These are phyloP conservation scores for Hypholoma fasciculare DNA, from an alignment of 768 basidiomycete species.

Conservation along the genomic window DNA sequence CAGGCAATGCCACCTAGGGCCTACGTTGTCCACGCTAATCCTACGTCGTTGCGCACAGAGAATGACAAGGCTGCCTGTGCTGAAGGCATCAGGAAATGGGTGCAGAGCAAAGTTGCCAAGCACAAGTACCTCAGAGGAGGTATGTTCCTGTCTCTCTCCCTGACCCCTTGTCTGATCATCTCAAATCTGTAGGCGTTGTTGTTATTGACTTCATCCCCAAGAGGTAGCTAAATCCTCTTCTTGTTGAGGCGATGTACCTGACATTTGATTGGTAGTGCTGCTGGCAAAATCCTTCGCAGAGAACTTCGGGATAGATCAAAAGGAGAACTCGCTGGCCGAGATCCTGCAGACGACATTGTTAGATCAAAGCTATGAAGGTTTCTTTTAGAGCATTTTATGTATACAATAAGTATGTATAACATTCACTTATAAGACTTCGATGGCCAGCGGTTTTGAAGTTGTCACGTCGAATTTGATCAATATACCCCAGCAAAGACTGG, in stretches of 20 bases:
- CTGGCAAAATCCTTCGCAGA: slow-evolving; percentile 86
- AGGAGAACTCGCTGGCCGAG: slow-evolving; percentile 46
- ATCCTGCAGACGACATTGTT: slow-evolving; percentile 32
- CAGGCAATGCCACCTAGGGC: slow-evolving; percentile 38
- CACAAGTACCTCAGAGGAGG: slow-evolving; percentile 84
- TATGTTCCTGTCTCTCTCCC: slow-evolving; percentile 1
- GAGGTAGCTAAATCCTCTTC: slow-evolving; percentile 40
- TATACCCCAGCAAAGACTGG: too few species aligned
- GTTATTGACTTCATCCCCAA: slow-evolving; percentile 67
- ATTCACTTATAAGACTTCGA: neutral
- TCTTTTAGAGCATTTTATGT: neutral
- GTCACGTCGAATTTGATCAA: too few species aligned
- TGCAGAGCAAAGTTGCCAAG: slow-evolving; percentile 61
- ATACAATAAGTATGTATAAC: neutral
- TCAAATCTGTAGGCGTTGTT: slow-evolving; percentile 52
- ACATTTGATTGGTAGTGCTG: slow-evolving; percentile 48
- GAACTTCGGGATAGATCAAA: slow-evolving; percentile 72
- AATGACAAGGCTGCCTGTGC: slow-evolving; percentile 45
- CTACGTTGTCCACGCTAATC: slow-evolving; percentile 57
- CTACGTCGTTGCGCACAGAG: slow-evolving; percentile 32
- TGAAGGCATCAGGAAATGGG: slow-evolving; percentile 62
- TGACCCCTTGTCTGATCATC: neutral
- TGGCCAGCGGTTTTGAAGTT: too few species aligned
- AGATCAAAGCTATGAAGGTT: slow-evolving; percentile 32
- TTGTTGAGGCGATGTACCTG: neutral